Conservation (phyloP, 306 rosid species). For the Quercus berberidifolia region DNA sequence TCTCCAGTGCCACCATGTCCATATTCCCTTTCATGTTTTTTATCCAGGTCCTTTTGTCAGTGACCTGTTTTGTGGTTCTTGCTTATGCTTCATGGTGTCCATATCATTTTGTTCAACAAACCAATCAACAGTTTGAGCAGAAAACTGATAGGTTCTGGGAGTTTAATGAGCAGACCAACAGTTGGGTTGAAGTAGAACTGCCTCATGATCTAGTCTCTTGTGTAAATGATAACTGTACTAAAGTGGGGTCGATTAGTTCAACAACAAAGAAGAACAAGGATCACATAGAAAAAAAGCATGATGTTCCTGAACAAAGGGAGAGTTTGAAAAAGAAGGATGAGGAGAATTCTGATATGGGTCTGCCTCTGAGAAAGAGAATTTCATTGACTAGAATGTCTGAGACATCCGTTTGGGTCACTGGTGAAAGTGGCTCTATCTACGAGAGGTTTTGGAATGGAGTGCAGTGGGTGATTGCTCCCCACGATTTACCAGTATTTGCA, state of each 20-base stretch:
- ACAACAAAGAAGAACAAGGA: conserved; percentile 10
- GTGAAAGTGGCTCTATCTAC: conserved; percentile 83
- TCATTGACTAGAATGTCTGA: conserved; percentile 79
- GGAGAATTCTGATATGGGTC: conserved; percentile 21
- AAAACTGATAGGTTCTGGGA: conserved; percentile 81
- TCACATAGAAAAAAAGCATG: conserved; percentile 20
- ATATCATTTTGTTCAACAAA: conserved; percentile 39
- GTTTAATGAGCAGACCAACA: conserved; percentile 60
- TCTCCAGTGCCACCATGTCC: conserved; percentile 46
- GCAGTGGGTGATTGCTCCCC: conserved; percentile 92
- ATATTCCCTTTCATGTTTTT: conserved; percentile 43
- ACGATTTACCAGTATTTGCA: conserved; percentile 63
- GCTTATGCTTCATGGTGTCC: conserved; percentile 55
- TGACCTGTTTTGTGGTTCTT: conserved; percentile 22
- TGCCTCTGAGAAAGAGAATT: conserved; percentile 66
- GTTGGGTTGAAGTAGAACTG: conserved; percentile 76
- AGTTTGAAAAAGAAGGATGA: conserved; percentile 18
- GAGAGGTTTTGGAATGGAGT: conserved; percentile 98
- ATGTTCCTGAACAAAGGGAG: conserved; percentile 22
- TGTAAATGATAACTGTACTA: conserved; percentile 38
- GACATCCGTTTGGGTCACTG: conserved; percentile 78
- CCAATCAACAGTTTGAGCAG: conserved; percentile 51
- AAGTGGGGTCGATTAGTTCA: conserved; percentile 34
- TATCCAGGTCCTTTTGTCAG: conserved; percentile 42
- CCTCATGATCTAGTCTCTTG: conserved; percentile 69